phyloP scores from a whole-genome alignment of 768 basidiomycete genomes.

The Tylopilus subfusipes region DNA sequence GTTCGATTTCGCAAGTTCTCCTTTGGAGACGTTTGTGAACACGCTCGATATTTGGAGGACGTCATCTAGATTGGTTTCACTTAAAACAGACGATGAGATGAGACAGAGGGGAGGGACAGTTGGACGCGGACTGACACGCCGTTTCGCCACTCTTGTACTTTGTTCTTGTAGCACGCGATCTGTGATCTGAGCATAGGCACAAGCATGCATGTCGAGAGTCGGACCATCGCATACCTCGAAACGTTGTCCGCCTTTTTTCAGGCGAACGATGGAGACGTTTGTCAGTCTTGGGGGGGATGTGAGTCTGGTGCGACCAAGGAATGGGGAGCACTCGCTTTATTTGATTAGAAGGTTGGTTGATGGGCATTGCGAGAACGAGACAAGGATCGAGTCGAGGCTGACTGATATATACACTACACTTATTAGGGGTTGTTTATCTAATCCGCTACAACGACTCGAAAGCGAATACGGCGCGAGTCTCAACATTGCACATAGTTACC shows the following conservation, averaged over 20 bases:
- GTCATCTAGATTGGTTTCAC: conserved; percentile 91
- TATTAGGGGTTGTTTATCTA: conserved; percentile 15
- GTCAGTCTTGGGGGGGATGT: conserved; percentile 62
- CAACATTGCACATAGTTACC: conserved; percentile 46
- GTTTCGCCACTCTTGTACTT: conserved; percentile 93
- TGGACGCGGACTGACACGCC: conserved; percentile 62
- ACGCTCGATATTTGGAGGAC: conserved; percentile 96
- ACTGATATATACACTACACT: too few relatives aligned
- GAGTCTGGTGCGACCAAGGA: neutral
- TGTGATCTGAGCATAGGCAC: conserved; percentile 22
- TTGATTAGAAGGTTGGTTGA: conserved; percentile 86
- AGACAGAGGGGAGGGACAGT: neutral
- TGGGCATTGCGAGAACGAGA: conserved; percentile 29
- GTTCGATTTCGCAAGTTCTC: conserved; percentile 82
- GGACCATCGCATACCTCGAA: conserved; percentile 65
- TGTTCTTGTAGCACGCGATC: conserved; percentile 99
- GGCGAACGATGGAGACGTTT: conserved; percentile 92
- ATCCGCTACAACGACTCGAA: neutral
- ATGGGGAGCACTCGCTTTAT: conserved; percentile 58
- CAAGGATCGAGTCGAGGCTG: neutral
- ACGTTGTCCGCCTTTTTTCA: conserved; percentile 96
- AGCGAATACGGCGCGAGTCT: neutral
- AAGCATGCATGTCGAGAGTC: neutral
- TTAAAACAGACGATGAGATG: conserved; percentile 29
- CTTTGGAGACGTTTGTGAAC: conserved; percentile 95